A percentile compares a stretch with the other conserved stretches of the same genome.
Evolutionary conservation across 2,329 filamentous ascomycete genomes (phyloP).

Genomic region (Pseudocercospora vitis): DNA sequence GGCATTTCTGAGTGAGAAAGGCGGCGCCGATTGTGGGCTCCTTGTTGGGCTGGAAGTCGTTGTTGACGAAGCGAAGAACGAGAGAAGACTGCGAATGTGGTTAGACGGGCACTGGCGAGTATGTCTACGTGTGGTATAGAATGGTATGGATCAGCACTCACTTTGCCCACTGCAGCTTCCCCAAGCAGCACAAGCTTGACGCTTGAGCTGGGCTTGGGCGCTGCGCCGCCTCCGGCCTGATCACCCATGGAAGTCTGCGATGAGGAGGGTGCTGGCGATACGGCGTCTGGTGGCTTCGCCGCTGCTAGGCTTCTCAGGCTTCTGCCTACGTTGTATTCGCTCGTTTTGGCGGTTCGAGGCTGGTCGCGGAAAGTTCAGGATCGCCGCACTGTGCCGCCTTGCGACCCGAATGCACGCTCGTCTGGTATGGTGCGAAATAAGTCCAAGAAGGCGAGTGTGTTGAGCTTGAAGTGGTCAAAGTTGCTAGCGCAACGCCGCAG

Average conservation of each 20-base stretch:
- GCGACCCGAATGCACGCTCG: background rate
- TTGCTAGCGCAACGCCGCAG: too few species aligned
- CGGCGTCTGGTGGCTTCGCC: constrained; percentile 27
- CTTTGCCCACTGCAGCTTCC: constrained; percentile 98
- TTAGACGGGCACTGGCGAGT: constrained; percentile 8
- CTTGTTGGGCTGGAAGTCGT: constrained; percentile 99
- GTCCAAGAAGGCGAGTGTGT: background rate
- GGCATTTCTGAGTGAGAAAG: constrained; percentile 98
- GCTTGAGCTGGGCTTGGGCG: constrained; percentile 96
- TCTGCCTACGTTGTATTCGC: constrained; percentile 32
- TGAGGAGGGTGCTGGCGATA: constrained; percentile 23
- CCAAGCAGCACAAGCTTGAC: constrained; percentile 98
- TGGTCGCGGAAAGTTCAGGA: background rate
- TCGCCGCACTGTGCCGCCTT: background rate
- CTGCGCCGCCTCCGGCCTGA: constrained; percentile 51
- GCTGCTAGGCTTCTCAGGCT: too few species aligned
- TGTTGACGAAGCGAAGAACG: constrained; percentile 97
- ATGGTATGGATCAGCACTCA: too few species aligned
- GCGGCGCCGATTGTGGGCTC: constrained; percentile 98
- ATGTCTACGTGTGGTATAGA: too few species aligned
- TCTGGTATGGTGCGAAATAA: background rate
- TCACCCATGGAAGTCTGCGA: constrained; percentile 63
- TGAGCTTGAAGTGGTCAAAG: too few species aligned
- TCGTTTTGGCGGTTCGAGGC: constrained; percentile 26
- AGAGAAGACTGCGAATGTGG: constrained; percentile 73